Percentiles rank a stretch among this genome's conserved stretches.
These are phyloP conservation scores for Carex kokanica DNA, from an alignment of 176 grass and related monocot genomes.

Conservation along the genomic window DNA sequence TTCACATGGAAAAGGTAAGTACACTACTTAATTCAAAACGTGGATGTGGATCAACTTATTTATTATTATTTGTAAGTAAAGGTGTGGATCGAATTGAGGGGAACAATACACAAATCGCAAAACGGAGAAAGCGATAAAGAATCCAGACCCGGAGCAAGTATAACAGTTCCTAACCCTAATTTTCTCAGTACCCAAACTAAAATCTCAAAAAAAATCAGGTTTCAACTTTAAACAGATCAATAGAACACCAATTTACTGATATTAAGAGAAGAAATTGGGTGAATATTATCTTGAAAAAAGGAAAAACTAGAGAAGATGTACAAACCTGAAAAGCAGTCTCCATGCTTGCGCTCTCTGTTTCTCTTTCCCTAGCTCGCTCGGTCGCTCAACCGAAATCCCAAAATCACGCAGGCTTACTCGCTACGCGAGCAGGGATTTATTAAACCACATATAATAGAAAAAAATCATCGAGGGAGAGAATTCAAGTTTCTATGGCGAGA, in stretches of 20 bases:
- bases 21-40: no score
- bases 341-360: not conserved
- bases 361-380: not conserved
- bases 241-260: not conserved
- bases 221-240: not conserved
- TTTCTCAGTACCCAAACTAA: not conserved
- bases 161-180: constrained; percentile 1
- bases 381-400: not conserved
- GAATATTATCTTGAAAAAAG: not conserved
- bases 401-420: not conserved
- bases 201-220: not conserved
- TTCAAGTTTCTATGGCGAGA: not conserved
- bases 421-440: not conserved
- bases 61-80: no score
- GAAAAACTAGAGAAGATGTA: not conserved
- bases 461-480: no score
- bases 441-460: not conserved
- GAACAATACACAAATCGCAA: not conserved
- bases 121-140: not conserved
- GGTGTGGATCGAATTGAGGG: not conserved
- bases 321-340: constrained; percentile 16
- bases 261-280: not conserved
- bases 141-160: not conserved
- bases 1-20: not conserved
- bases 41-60: not conserved